Base-by-base conservation (phyloP, 2,329 filamentous ascomycete species). In the Chrysosporium queenslandicum region DNA sequence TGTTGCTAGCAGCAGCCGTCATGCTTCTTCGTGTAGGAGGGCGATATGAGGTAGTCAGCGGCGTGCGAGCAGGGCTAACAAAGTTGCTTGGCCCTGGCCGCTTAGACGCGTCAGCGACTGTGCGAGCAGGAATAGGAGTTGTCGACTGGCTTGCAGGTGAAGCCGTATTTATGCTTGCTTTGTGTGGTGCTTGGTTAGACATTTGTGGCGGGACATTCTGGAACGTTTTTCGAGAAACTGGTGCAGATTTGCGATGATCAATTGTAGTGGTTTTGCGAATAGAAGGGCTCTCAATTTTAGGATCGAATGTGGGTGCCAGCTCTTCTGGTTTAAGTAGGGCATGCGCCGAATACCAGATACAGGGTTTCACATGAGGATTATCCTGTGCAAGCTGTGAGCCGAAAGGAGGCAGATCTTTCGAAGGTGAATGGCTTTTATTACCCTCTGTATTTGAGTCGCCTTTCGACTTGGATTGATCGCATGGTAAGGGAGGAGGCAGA, bases 251-350 rank as follows among this genome's bases (percentile, higher is more conserved):
- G 20, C 72, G 81, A 63, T 94, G 87, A 62, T 96, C 88, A 36
- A 96, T 78, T 2, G 90, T 90, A 0, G 86, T 85, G 0, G 91
- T 96, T 64, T 91, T 90, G 56, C 87, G 81, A 63, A 95, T 89
- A 0, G 89, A 92, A 0, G 90, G 89, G 56, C 83, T 87, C 61
- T 90, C 85, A 4, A 81, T 77, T 53, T 82, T 82, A 2, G 85
- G 85, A 60, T 90, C 85, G 66, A 90, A 91, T 21, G 76, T 72
- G 11, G 80, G 73, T 3, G 70, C 66, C 3, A 74, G 66, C 2
- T 68, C 63, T 30, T 71, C 69, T 37, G 66, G 71, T 4, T 78
- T 53, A 76, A 71, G 51, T 76, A 83, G 77, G 23, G 81, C 82
- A 54, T 79, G 76, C 12, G 85, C 85, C 0, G 85, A 88, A 64